Base-by-base conservation (phyloP, 192 early-diverging fungal species). In the Irineochytrium annulatum region DNA sequence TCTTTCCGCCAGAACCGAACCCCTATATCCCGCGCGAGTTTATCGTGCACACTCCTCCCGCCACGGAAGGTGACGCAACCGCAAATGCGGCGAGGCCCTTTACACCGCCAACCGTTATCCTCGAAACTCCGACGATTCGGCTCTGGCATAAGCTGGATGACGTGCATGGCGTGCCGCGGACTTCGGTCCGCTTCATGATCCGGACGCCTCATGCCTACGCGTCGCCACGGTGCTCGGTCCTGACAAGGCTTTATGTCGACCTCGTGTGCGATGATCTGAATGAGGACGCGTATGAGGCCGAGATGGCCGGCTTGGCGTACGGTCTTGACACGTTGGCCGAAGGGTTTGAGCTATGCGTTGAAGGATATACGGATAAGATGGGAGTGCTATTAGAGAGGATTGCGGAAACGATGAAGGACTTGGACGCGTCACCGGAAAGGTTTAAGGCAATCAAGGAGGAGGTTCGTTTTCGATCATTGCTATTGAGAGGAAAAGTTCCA, bases 61-160 rank as follows among this genome's bases (percentile, higher is more conserved):
- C 13, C 24, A 13, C 8, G 19, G 54, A 22, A 16, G 54, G 19
- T 11, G 35, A 55, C n/a, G 37, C 41, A 13, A 49, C 6, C 6
- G 26, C 46, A 20, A 22, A 41, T 41, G 8, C n/a, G n/a, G 37
- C 26, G 46, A 8, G 26, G 46, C 17, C 13, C 24, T 60, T 54
- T 30, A 31, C 52, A 20, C 57, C 57, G 14, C 85, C 89, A 4
- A 43, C 44, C 24, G 69, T 93, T 46, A 77, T 93, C 56, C 67
- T 67, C 39, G 81, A 93, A 11, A 75, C 77, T 11, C 62, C 72
- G 0, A 34, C 69, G 3, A 43, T 76, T 24, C 83, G 92, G 32
- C 66, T 96, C 63, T 98, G 95, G 95, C 81, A 90, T 68, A 92
- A 94, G 68, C 87, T 87, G 57, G 95, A 98, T 70, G 89, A 92